Conservation (phyloP, 2,329 filamentous ascomycete genomes). For the Coniochaeta hoffmannii region DNA sequence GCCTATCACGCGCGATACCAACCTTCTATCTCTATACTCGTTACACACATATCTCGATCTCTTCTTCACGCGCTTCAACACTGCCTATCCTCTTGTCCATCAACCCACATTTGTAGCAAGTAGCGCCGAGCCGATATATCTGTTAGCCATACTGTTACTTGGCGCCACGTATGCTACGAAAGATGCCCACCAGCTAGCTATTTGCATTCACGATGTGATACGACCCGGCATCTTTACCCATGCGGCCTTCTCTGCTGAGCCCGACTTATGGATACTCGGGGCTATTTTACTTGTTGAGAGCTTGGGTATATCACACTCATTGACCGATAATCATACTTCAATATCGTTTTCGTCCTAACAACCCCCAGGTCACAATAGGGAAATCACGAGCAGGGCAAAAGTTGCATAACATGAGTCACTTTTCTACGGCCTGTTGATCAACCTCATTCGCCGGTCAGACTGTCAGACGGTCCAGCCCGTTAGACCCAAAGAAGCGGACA, state of each 20-base stretch:
- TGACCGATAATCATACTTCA: background rate
- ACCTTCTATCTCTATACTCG: conserved; percentile 37
- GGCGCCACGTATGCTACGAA: conserved; percentile 55
- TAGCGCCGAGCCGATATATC: conserved; percentile 40
- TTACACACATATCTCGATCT: conserved; percentile 51
- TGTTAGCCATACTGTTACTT: conserved; percentile 48
- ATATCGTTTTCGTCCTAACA: background rate
- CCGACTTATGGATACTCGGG: conserved; percentile 53
- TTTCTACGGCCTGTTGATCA: conserved; percentile 36
- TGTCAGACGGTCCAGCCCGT: conserved; percentile 24
- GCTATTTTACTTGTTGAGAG: conserved; percentile 56
- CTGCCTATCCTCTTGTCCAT: conserved; percentile 52
- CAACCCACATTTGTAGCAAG: conserved; percentile 47
- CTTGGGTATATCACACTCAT: conserved; percentile 50
- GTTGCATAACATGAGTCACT: conserved; percentile 55
- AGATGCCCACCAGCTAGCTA: conserved; percentile 50
- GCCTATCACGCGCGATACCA: conserved; percentile 17
- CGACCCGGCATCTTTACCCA: conserved; percentile 53
- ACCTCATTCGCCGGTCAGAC: conserved; percentile 28
- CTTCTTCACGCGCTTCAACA: conserved; percentile 55
- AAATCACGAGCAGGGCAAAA: conserved; percentile 45
- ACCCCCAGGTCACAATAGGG: background rate
- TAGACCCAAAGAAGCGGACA: conserved; percentile 14
- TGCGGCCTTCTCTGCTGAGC: conserved; percentile 47
- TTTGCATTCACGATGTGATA: conserved; percentile 54